phyloP scores from a whole-genome alignment of 352 stramenopile genomes.

The Plasmopara viticola region DNA sequence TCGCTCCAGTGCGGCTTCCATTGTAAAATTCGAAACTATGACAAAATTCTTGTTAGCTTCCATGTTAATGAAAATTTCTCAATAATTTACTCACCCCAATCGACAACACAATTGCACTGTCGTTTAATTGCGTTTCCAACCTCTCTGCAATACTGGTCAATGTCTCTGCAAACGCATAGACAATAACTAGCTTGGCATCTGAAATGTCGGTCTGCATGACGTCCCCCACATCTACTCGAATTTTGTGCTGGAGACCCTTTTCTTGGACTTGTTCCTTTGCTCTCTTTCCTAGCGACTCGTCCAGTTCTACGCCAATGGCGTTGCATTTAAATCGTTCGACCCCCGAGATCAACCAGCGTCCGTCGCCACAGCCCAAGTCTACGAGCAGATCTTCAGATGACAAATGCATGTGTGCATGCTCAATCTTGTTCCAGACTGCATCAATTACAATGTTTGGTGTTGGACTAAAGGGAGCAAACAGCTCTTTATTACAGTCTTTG shows the following conservation, averaged over 20 bases:
- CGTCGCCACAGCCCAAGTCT: constrained; percentile 78
- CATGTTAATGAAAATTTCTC: background rate
- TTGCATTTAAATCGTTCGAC: constrained; percentile 50
- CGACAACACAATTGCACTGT: constrained; percentile 51
- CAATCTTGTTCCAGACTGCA: constrained; percentile 55
- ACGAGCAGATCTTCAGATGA: constrained; percentile 50
- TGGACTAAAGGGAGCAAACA: constrained; percentile 76
- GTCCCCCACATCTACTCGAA: constrained; percentile 48
- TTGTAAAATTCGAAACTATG: constrained; percentile 66
- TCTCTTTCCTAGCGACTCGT: constrained; percentile 39
- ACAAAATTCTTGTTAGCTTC: background rate
- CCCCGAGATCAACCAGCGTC: constrained; percentile 65
- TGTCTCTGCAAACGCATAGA: constrained; percentile 82
- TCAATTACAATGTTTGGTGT: constrained; percentile 50
- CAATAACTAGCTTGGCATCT: constrained; percentile 57
- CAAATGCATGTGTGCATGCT: constrained; percentile 14
- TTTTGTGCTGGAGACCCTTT: constrained; percentile 26
- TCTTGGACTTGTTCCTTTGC: constrained; percentile 23
- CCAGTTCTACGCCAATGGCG: constrained; percentile 68
- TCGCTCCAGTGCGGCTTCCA: constrained; percentile 60
- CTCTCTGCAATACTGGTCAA: constrained; percentile 51
- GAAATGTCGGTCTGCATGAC: constrained; percentile 52
- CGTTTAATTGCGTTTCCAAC: constrained; percentile 34
- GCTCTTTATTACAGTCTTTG: constrained; percentile 10
- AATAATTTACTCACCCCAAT: constrained; percentile 46